Evolutionary conservation across 805 yeast species (phyloP), one percentile per base, ranked within the genome.

Genomic region (Saccharomycopsis fibuligera): DNA sequence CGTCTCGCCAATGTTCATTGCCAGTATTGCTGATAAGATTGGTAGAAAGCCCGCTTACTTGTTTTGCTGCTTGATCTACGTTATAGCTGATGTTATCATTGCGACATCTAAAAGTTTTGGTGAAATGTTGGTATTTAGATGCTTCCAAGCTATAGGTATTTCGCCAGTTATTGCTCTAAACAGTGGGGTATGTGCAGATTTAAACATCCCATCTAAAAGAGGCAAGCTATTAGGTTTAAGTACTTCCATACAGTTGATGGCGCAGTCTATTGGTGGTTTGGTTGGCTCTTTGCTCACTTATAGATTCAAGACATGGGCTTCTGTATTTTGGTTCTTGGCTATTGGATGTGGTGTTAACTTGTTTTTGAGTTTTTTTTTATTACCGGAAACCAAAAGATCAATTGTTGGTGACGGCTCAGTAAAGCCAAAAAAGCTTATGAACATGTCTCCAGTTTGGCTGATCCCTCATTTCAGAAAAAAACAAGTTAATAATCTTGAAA

Each of bases 191-290:
- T 24, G 25, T 47, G 91, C 88, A 9, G 96, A 88, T 65, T 66
- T 82, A 21, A 78, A 87, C 2, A 74, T 79, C 0, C 68, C 81
- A 23, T 70, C 68, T 8, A 78, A 81, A 49, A 72, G 96, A 57
- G 96, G 95, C 14, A 74, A 78, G 1, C 75, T 75, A 55, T 78
- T 81, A 38, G 93, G 93, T 0, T 56, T 80, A n/a, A 76, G 78
- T 1, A 60, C 76, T 19, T 91, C 95, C 0, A 67, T 80, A 39
- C 77, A 81, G 16, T 70, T 83, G 30, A 57, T 84, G 4, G 95
- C 95, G 1, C 82, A 81, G 57, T 88, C 87, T 2, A 70, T 87
- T 55, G 90, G 95, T 9, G 88, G 93, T 0, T 65, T 89, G n/a
- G 66, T 87, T 21, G 81, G 82, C 5, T 70, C 79, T 2, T 65